Evolutionary conservation across 2,329 filamentous ascomycete species (phyloP), one percentile per base, ranked within the genome.

Genomic region (Aspergillus chevalieri): DNA sequence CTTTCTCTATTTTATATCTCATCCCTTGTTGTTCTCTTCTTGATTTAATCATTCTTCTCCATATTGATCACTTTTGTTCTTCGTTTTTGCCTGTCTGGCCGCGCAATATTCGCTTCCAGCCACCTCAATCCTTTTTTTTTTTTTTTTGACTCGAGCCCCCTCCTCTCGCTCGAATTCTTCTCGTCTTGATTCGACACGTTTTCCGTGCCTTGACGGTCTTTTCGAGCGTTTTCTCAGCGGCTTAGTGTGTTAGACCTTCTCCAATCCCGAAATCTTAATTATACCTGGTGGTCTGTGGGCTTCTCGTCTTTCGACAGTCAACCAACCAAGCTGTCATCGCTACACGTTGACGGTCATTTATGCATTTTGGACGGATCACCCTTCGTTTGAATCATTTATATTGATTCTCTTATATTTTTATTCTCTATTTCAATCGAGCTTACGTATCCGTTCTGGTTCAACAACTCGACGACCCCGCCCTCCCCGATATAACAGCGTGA

Each of bases 71-170:
- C 26, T 45, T 26, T 53, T 51, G 52, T 48, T 47, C 39, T 50
- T 50, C 43, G 59, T 57, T 61, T 48, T 52, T 48, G 48, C 51
- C 52, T 54, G 50, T 51, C 49, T 55, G 52, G 48, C 53, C 58
- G 60, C 57, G 59, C 61, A 60, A 56, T 61, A 56, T 61, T 63
- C 59, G 60, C 57, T 54, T 67, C 65, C 65, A 66, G 63, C 64
- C 64, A 65, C 61, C 60, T 65, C 56, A 54, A 62, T 64, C 59
- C 64, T 65, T 66, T 65, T 64, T 65, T 65, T 57, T 50, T 47
- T 54, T 57, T 54, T 55, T 53, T 47, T 47, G 54, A 56, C 52
- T 52, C 56, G 51, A 52, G 45, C 50, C 51, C 53, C 48, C 51
- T 60, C 54, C 47, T 53, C 30, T 33, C 34, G 14, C 34, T 17